Percentiles rank a stretch among this genome's conserved stretches.
phyloP scores from a whole-genome alignment of 2,329 filamentous ascomycete species.

The Phymatotrichopsis omnivora region DNA sequence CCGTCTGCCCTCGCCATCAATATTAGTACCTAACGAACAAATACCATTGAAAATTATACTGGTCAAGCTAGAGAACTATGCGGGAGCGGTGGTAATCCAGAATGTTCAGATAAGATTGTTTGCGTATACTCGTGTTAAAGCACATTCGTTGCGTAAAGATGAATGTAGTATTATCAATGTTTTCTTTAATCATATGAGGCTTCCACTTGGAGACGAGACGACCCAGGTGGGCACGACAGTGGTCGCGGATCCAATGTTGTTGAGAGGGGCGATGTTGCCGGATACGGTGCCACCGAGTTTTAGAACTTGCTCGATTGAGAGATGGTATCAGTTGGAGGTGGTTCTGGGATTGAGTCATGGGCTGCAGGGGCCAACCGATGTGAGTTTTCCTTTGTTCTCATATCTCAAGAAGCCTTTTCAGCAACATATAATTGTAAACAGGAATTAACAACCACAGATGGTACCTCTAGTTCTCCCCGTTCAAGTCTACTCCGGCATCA shows the following conservation, averaged over 20 bases:
- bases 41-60: slow-evolving; percentile 70
- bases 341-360: slow-evolving; percentile 69
- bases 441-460: slow-evolving; percentile 50
- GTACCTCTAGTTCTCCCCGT: slow-evolving; percentile 71
- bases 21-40: slow-evolving; percentile 80
- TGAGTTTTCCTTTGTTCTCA: slow-evolving; percentile 1
- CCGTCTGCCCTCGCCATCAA: slow-evolving; percentile 73
- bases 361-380: slow-evolving; percentile 43
- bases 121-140: slow-evolving; percentile 66
- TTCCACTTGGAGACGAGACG: slow-evolving; percentile 52
- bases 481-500: slow-evolving; percentile 78
- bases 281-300: slow-evolving; percentile 84
- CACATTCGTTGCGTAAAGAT: slow-evolving; percentile 60
- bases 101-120: slow-evolving; percentile 74
- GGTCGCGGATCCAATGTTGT: slow-evolving; percentile 58
- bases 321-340: slow-evolving; percentile 75
- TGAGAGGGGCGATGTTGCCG: slow-evolving; percentile 62
- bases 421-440: neutral
- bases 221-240: slow-evolving; percentile 56
- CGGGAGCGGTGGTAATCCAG: slow-evolving; percentile 62
- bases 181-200: slow-evolving; percentile 57
- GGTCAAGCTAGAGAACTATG: slow-evolving; percentile 60
- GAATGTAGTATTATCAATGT: slow-evolving; percentile 70
- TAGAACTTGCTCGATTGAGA: slow-evolving; percentile 73
- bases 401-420: too few relatives aligned